A percentile compares a stretch with the other conserved stretches of the same genome.
These are phyloP conservation scores for Cylindrotheca fusiformis DNA, from an alignment of 108 stramenopile species.

Conservation along the genomic window DNA sequence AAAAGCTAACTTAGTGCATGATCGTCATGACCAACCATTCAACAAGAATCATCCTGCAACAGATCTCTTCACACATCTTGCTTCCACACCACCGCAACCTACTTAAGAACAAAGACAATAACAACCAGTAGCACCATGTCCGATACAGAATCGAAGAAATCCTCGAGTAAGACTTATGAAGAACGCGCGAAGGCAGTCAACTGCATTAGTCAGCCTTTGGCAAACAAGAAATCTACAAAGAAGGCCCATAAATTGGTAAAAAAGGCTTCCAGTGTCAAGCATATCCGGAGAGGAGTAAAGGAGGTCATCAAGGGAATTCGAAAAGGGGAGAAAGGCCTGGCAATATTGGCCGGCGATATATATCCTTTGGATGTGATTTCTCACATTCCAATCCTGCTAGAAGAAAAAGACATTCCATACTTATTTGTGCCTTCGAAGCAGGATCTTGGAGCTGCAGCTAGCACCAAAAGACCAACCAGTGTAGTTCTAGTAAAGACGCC, in stretches of 20 bases:
- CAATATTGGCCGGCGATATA: slow-evolving; percentile 97
- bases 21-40: too few species aligned
- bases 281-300: slow-evolving; percentile 93
- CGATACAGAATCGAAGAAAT: slow-evolving; percentile 17
- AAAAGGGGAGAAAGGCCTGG: slow-evolving; percentile 93
- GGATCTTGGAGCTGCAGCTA: slow-evolving; percentile 95
- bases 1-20: too few species aligned
- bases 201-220: slow-evolving; percentile 91
- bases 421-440: slow-evolving; percentile 96
- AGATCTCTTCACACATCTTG: too few species aligned
- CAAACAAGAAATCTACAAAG: slow-evolving; percentile 95
- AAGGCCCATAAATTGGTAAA: slow-evolving; percentile 96
- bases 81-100: too few species aligned
- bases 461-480: slow-evolving; percentile 97
- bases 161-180: slow-evolving; percentile 69
- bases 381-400: slow-evolving; percentile 92
- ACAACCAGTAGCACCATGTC: slow-evolving; percentile 6
- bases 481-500: slow-evolving; percentile 84
- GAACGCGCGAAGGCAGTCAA: slow-evolving; percentile 89
- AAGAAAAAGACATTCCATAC: slow-evolving; percentile 95
- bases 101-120: neutral
- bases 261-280: slow-evolving; percentile 86
- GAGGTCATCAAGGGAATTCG: slow-evolving; percentile 98
- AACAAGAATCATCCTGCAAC: too few species aligned
- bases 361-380: slow-evolving; percentile 96